Percentiles rank a stretch among this genome's conserved stretches.
These are phyloP conservation scores for Nicotiana attenuata DNA, from an alignment of 257 asterid species.

Conservation along the genomic window DNA sequence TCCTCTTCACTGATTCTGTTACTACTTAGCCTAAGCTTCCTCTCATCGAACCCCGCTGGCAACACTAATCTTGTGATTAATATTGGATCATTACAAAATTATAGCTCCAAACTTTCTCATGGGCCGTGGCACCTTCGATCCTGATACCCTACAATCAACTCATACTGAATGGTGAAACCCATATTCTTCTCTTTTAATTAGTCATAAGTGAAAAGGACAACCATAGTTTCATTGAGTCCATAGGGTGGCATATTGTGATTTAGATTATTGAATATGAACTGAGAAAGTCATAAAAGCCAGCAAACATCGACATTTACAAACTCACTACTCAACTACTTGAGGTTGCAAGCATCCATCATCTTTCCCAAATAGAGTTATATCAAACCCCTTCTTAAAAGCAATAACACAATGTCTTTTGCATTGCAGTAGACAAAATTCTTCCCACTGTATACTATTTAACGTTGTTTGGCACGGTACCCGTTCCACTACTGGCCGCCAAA, in stretches of 20 bases:
- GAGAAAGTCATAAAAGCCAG: not conserved
- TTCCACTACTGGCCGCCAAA: not conserved
- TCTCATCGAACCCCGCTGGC: no score
- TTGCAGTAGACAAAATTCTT: not conserved
- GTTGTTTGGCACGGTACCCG: not conserved
- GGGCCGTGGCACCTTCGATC: not conserved
- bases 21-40: no score
- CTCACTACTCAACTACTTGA: not conserved
- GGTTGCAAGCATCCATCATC: not conserved
- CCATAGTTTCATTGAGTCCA: not conserved
- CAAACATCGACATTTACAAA: not conserved
- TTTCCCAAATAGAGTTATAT: not conserved
- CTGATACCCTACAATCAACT: not conserved
- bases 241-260: not conserved
- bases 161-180: not conserved
- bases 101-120: not conserved
- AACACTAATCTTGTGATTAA: no score
- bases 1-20: no score
- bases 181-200: not conserved
- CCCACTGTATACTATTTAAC: not conserved
- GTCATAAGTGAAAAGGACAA: not conserved
- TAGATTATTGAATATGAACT: not conserved
- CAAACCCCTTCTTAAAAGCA: not conserved
- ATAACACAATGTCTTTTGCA: not conserved
- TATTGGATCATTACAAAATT: not conserved